Conservation (phyloP, 805 yeast genomes). For the Ogataea siamensis region DNA sequence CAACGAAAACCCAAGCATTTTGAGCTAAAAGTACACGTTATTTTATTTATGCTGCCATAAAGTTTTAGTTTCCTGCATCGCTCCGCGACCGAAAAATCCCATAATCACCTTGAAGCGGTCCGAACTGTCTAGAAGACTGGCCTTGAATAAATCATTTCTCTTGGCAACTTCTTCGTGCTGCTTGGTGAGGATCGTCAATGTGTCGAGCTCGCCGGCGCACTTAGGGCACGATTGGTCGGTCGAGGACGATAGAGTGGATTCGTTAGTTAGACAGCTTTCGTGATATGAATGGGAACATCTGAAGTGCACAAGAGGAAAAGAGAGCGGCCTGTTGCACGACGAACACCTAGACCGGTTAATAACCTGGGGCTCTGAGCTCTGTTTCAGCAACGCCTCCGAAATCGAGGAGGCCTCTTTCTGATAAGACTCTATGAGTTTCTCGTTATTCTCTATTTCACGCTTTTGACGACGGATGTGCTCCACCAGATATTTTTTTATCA, state of each 20-base stretch:
- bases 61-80: constrained; percentile 49
- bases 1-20: constrained; percentile 28
- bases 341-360: constrained; percentile 64
- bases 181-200: constrained; percentile 53
- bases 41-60: constrained; percentile 12
- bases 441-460: constrained; percentile 66
- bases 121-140: constrained; percentile 48
- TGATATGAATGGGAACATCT: constrained; percentile 86
- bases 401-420: constrained; percentile 61
- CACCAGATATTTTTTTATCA: constrained; percentile 66
- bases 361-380: constrained; percentile 46
- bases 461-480: constrained; percentile 58
- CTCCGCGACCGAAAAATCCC: constrained; percentile 87
- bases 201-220: constrained; percentile 71
- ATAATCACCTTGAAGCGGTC: constrained; percentile 74
- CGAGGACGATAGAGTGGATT: constrained; percentile 19
- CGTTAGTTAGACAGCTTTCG: constrained; percentile 54
- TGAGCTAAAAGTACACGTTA: constrained; percentile 7
- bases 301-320: constrained; percentile 79
- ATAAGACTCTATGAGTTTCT: constrained; percentile 64
- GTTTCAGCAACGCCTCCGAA: constrained; percentile 48
- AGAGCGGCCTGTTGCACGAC: constrained; percentile 62
- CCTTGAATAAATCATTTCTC: constrained; percentile 60
- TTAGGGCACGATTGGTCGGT: constrained; percentile 54
- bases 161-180: constrained; percentile 63